phyloP scores from a whole-genome alignment of 371 early-diverging fungal genomes.

The Saksenaea oblongispora region DNA sequence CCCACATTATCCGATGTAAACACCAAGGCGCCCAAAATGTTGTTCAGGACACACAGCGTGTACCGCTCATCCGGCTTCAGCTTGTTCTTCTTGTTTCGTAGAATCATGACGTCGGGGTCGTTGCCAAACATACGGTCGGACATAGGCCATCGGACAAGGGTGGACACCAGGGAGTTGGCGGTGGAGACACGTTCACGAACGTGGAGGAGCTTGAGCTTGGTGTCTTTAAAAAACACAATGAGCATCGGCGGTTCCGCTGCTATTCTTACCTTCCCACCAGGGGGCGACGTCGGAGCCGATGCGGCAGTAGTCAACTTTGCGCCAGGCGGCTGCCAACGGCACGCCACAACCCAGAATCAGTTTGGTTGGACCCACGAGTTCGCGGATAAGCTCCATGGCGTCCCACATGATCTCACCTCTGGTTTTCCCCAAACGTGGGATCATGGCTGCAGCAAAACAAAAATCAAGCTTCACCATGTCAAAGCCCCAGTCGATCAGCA shows the following conservation, averaged over 20 bases:
- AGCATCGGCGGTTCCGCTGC: too few species aligned
- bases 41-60: conserved; percentile 59
- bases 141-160: conserved; percentile 57
- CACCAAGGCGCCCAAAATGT: conserved; percentile 60
- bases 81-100: conserved; percentile 55
- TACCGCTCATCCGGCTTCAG: conserved; percentile 47
- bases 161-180: conserved; percentile 57
- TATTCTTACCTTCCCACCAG: conserved; percentile 54
- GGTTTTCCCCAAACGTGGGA: conserved; percentile 53
- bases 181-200: conserved; percentile 65
- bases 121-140: conserved; percentile 64
- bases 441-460: conserved; percentile 62
- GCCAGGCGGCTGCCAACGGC: conserved; percentile 54
- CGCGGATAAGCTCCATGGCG: conserved; percentile 56
- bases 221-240: too few species aligned
- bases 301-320: conserved; percentile 60
- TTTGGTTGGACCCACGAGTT: conserved; percentile 50
- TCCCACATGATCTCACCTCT: conserved; percentile 67
- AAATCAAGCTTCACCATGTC: conserved; percentile 64
- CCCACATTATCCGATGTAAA: conserved; percentile 55
- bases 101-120: conserved; percentile 63
- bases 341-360: conserved; percentile 62
- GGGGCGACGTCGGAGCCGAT: conserved; percentile 64
- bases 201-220: conserved; percentile 51
- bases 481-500: conserved; percentile 57